These are phyloP conservation scores for Yarrowia sp. DNA, from an alignment of 805 yeast genomes.

Conservation along the genomic window DNA sequence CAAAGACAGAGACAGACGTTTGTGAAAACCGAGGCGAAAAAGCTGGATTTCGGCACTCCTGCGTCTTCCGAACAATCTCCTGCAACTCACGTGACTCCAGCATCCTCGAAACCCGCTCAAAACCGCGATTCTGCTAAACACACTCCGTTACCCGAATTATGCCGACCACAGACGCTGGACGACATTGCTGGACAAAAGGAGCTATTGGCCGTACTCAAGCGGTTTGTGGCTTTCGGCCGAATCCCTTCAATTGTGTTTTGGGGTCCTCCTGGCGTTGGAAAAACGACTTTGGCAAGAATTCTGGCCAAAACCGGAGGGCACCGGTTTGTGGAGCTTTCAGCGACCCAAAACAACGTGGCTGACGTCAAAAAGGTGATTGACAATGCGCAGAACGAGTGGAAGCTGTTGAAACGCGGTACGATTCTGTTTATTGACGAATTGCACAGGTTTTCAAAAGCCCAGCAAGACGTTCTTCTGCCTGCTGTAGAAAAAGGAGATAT, in stretches of 20 bases:
- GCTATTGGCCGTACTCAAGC: slow-evolving; percentile 69
- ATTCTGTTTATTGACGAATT: slow-evolving; percentile 91
- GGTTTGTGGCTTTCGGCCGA: slow-evolving; percentile 60
- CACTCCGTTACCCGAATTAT: slow-evolving; percentile 73
- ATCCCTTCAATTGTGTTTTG: slow-evolving; percentile 84
- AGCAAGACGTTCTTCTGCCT: slow-evolving; percentile 87
- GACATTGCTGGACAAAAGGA: slow-evolving; percentile 89
- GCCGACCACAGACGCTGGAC: slow-evolving; percentile 75
- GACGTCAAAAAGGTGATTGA: slow-evolving; percentile 72
- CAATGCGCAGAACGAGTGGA: slow-evolving; percentile 56
- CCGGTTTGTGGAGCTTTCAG: slow-evolving; percentile 82
- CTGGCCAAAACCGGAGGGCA: slow-evolving; percentile 54
- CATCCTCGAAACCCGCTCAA: background rate
- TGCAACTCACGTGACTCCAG: background rate
- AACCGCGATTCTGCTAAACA: background rate
- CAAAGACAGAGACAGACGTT: slow-evolving; percentile 8
- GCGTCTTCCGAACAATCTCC: background rate
- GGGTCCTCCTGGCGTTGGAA: slow-evolving; percentile 96
- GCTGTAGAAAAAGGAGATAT: slow-evolving; percentile 84
- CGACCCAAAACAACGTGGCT: slow-evolving; percentile 71
- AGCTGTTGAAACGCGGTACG: slow-evolving; percentile 60
- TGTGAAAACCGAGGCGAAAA: background rate
- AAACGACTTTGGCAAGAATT: slow-evolving; percentile 84
- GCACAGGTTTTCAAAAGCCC: slow-evolving; percentile 83
- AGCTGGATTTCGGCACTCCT: background rate